These are phyloP conservation scores for Ophiocordyceps camponoti-rufipedis DNA, from an alignment of 2,329 filamentous ascomycete genomes.

Conservation along the genomic window DNA sequence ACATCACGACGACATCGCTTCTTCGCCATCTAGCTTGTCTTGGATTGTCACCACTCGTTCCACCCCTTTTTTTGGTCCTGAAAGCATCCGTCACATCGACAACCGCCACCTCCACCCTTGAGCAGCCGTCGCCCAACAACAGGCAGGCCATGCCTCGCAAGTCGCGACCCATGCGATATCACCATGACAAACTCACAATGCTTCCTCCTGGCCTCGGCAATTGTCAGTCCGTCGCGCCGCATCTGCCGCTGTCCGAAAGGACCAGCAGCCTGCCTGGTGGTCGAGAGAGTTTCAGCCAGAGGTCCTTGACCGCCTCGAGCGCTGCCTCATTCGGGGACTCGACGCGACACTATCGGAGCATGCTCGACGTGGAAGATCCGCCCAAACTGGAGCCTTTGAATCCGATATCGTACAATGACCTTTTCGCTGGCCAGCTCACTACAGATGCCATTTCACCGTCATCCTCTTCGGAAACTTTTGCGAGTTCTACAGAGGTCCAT, in stretches of 20 bases:
- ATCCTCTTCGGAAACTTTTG: not conserved
- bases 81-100: conserved; percentile 8
- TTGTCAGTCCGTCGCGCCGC: conserved; percentile 3
- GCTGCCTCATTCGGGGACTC: conserved; percentile 4
- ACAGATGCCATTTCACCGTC: not conserved
- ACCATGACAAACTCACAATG: conserved; percentile 20
- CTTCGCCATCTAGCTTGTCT: conserved; percentile 26
- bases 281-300: conserved; percentile 3
- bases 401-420: conserved; percentile 27
- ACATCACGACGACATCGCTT: conserved; percentile 19
- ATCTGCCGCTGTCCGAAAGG: conserved; percentile 10
- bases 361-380: conserved; percentile 32
- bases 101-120: conserved; percentile 4
- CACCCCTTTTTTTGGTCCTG: conserved; percentile 12
- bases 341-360: conserved; percentile 26
- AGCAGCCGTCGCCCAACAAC: not conserved
- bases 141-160: conserved; percentile 7
- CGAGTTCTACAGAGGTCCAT: not conserved
- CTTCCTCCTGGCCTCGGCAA: conserved; percentile 4
- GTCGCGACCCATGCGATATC: conserved; percentile 28
- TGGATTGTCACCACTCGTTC: conserved; percentile 13
- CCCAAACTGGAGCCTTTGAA: conserved; percentile 24
- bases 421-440: conserved; percentile 14
- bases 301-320: conserved; percentile 2
- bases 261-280: conserved; percentile 13